phyloP scores from a whole-genome alignment of 805 yeast species.

The Starmera quercuum region DNA sequence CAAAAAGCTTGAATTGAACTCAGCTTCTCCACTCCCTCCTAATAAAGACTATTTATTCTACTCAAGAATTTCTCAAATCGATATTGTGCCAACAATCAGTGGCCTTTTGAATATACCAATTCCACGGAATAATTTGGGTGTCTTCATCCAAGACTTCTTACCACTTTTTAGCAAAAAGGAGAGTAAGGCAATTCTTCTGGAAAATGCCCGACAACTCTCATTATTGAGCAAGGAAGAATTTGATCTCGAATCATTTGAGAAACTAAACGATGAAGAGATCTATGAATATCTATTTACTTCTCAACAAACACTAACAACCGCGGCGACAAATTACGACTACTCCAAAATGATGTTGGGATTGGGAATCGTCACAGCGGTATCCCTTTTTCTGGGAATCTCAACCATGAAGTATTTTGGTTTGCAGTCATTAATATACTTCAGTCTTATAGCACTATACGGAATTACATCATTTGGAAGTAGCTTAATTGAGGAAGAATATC shows the following conservation, averaged over 20 bases:
- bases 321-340: conserved; percentile 71
- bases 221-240: conserved; percentile 35
- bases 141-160: conserved; percentile 51
- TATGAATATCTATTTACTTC: conserved; percentile 34
- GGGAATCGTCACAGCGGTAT: conserved; percentile 12
- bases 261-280: conserved; percentile 8
- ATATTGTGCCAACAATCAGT: conserved; percentile 81
- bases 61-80: conserved; percentile 59
- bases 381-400: conserved; percentile 4
- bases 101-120: conserved; percentile 74
- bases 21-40: conserved; percentile 15
- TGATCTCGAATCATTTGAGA: conserved; percentile 9
- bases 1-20: conserved; percentile 13
- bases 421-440: conserved; percentile 8
- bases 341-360: conserved; percentile 31
- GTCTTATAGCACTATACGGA: conserved; percentile 32
- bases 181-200: conserved; percentile 30
- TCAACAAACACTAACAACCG: conserved; percentile 43
- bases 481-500: conserved; percentile 92
- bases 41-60: conserved; percentile 46
- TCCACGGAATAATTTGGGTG: conserved; percentile 85
- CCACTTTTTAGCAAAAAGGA: conserved; percentile 36
- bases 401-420: conserved; percentile 3
- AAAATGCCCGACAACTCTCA: conserved; percentile 53
- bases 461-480: conserved; percentile 76